Base-by-base conservation (phyloP, 2,329 filamentous ascomycete genomes). In the Knoxdaviesia proteae region DNA sequence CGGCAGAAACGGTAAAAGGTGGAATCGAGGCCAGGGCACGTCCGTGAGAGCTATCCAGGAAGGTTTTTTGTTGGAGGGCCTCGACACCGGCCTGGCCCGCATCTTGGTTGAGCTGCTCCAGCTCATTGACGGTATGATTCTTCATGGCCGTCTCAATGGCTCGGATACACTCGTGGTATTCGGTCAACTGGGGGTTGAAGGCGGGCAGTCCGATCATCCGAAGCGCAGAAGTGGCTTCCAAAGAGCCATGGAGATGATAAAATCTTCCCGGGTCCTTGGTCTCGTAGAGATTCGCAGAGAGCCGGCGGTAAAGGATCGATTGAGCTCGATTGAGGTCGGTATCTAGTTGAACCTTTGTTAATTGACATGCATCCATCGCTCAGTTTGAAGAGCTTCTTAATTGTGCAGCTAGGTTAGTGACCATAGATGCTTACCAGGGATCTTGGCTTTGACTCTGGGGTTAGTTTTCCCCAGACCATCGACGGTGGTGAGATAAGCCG, bases 201-300 rank as follows among this genome's bases (percentile, higher is more conserved):
- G 75, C 62, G 41, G 75, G 68, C 5, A 84, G 58, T 0, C 77
- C 79, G 49, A 84, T 68, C 77, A 83, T 83, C 38, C 69, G 64
- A 32, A 84, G 59, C 0, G 77, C 80, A 6, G 69, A 77, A 7
- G 71, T 75, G 4, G 80, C 79, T 49, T 84, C 78, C 1, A 84
- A 58, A 0, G 79, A 84, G 38, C 80, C 79, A 53, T 84, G 80
- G 31, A 84, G 78, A 51, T 84, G 80, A 52, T 80, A 84, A 51
- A 73, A 84, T 52, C 77, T 66, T n/a, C 69, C 71, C 1, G 64
- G 58, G n/a, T 64, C 67, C 53, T 72, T 76, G 6, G 79, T 82
- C 50, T 69, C 65, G 57, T 83, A 84, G 1, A 84, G 58, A 47
- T 82, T 82, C 9, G 79, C 79, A 7, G 79, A 80, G 56, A 84